Base-by-base conservation (phyloP, 2,329 filamentous ascomycete genomes). In the Colletotrichum sp. region DNA sequence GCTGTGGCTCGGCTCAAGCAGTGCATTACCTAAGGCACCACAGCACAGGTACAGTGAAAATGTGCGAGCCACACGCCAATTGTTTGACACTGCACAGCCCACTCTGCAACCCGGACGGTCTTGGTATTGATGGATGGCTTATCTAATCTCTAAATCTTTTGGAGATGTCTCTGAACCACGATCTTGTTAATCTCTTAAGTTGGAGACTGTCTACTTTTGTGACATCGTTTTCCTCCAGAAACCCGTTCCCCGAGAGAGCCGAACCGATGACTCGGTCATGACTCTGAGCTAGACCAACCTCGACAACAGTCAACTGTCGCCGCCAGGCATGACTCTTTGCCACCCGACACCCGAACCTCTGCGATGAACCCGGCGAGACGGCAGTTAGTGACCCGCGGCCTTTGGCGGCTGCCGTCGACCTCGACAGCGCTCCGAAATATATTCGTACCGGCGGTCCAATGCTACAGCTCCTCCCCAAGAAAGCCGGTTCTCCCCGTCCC, bases 1-100 rank as follows among this genome's bases (percentile, higher is more conserved):
- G 30, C 71, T 74, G 71, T 74, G 71, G 67, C 67, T 34, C 44
- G 65, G 65, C n/a, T 65, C 21, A 55, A 16, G 52, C n/a, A 62
- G 12, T 66, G 36, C 26, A 30, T 13, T 66, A 30, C 26, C 7
- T 39, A 32, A 72, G 69, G 62, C 64, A 72, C 15, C 59, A 36
- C 8, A 26, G 16, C 30, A n/a, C 18, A 32, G 34, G 7, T 12
- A 34, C 21, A 49, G 32, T 10, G 52, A 34, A 32, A 62, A 5
- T 44, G 32, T 64, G 32, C 28, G 18, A 34, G 57, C 57, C 57
- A 62, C 57, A 62, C 15, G 16, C 24, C 32, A 15, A 36, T 6
- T 36, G 60, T 64, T 16, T 62, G 57, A 62, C 16, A 15, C 30
- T 62, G 21, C 60, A 26, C 9, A 59, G 55, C 55, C 55, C 55